phyloP scores from a whole-genome alignment of 345 rosid genomes.

The Heritiera fomes region DNA sequence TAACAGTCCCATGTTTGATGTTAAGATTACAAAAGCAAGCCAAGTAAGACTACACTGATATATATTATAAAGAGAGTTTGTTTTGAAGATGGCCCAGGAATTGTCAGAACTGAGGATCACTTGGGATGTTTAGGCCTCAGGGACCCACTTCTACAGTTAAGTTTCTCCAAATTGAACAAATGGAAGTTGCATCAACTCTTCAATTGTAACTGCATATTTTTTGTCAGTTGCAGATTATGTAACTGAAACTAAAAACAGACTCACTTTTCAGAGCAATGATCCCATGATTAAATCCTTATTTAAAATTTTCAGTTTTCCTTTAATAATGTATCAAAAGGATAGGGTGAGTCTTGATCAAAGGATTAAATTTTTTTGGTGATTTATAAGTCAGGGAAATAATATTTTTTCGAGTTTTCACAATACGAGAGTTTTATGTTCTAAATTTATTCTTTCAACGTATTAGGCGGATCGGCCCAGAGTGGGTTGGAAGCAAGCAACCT shows the following conservation, averaged over 20 bases:
- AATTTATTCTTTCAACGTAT: too few species aligned
- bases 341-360: neutral
- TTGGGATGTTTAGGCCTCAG: neutral
- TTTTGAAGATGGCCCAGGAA: conserved; percentile 13
- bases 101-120: neutral
- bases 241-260: conserved; percentile 16
- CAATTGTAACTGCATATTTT: neutral
- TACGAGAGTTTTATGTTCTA: too few species aligned
- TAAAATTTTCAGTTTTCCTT: neutral
- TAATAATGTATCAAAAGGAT: conserved; percentile 5
- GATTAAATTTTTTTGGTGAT: too few species aligned
- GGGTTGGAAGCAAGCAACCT: conserved; percentile 49
- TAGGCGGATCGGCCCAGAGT: conserved; percentile 18
- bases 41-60: neutral
- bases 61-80: conserved; percentile 8
- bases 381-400: too few species aligned
- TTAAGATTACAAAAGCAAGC: conserved; percentile 5
- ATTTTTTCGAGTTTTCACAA: too few species aligned
- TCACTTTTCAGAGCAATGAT: neutral
- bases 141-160: conserved; percentile 11
- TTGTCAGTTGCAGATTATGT: neutral
- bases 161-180: conserved; percentile 1
- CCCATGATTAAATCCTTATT: neutral
- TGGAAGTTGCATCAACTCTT: conserved; percentile 9
- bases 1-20: conserved; percentile 10